A percentile compares a stretch with the other conserved stretches of the same genome.
Evolutionary conservation across 306 rosid species (phyloP).

Genomic region (Carpinus viminea): DNA sequence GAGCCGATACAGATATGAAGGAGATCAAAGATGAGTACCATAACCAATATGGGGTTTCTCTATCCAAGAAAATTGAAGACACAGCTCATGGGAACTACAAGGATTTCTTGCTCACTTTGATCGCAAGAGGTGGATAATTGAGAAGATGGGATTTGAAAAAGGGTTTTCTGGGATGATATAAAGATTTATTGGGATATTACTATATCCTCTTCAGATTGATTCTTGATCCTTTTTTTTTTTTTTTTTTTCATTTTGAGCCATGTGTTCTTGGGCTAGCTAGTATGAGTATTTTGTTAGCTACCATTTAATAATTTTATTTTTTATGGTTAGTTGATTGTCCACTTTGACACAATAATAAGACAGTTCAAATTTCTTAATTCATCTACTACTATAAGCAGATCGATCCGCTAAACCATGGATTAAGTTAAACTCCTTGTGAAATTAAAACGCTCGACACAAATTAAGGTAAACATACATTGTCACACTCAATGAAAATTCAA

Average conservation of each 20-base stretch:
- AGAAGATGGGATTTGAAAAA: neutral
- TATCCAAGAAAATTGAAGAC: constrained; percentile 58
- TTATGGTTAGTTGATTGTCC: neutral
- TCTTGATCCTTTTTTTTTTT: constrained; percentile 19
- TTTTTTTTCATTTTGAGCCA: constrained; percentile 7
- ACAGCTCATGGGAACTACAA: constrained; percentile 70
- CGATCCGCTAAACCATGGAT: too few species aligned
- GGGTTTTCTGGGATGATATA: neutral
- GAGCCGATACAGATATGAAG: constrained; percentile 76
- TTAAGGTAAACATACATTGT: neutral
- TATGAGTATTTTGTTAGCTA: neutral
- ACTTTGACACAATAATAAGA: neutral
- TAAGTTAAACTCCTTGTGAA: neutral
- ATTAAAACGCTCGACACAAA: neutral
- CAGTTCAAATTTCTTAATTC: neutral
- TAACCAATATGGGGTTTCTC: constrained; percentile 47
- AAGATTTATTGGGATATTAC: constrained; percentile 3
- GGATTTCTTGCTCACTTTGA: constrained; percentile 79
- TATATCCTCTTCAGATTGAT: constrained; percentile 7
- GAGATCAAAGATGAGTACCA: constrained; percentile 60
- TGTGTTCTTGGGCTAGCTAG: constrained; percentile 8
- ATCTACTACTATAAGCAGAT: neutral
- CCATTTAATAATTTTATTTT: neutral
- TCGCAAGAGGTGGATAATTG: constrained; percentile 50
- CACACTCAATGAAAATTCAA: neutral